phyloP scores from a whole-genome alignment of 108 stramenopile genomes.

The Fragilaria radians region DNA sequence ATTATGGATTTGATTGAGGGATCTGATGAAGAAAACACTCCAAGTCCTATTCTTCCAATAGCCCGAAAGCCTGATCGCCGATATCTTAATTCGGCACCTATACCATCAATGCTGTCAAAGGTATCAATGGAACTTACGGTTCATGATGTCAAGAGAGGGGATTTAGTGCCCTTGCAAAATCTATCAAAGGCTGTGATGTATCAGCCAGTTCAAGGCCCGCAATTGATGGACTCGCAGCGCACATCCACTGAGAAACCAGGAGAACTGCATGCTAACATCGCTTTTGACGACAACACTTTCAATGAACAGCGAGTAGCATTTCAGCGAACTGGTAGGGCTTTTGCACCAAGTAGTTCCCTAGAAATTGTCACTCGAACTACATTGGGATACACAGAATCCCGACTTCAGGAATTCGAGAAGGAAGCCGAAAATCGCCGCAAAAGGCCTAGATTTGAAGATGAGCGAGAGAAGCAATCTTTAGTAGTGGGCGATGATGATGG shows the following conservation, averaged over 20 bases:
- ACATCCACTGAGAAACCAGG: constrained; percentile 7
- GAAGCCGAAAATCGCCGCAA: constrained; percentile 21
- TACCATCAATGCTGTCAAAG: constrained; percentile 19
- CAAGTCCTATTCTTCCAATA: background rate
- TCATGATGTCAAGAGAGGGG: constrained; percentile 6
- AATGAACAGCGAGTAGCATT: constrained; percentile 52
- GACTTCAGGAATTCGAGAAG: constrained; percentile 36
- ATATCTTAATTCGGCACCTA: constrained; percentile 38
- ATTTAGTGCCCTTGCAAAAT: constrained; percentile 22
- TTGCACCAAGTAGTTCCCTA: constrained; percentile 20
- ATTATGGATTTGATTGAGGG: constrained; percentile 1
- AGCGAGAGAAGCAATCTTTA: constrained; percentile 42
- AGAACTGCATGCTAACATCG: constrained; percentile 36
- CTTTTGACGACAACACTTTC: constrained; percentile 51
- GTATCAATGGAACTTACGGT: background rate
- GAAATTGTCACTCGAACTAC: constrained; percentile 26
- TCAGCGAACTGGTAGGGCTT: constrained; percentile 45
- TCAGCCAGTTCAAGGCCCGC: constrained; percentile 52
- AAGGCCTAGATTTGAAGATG: constrained; percentile 19
- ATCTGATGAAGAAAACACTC: background rate
- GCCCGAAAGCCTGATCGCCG: constrained; percentile 53
- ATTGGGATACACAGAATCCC: constrained; percentile 34
- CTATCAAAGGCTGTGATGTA: constrained; percentile 17
- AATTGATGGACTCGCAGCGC: constrained; percentile 19
- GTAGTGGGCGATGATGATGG: constrained; percentile 71